Evolutionary conservation across 2,329 filamentous ascomycete genomes (phyloP).

Genomic region (Aureobasidium sp.): DNA sequence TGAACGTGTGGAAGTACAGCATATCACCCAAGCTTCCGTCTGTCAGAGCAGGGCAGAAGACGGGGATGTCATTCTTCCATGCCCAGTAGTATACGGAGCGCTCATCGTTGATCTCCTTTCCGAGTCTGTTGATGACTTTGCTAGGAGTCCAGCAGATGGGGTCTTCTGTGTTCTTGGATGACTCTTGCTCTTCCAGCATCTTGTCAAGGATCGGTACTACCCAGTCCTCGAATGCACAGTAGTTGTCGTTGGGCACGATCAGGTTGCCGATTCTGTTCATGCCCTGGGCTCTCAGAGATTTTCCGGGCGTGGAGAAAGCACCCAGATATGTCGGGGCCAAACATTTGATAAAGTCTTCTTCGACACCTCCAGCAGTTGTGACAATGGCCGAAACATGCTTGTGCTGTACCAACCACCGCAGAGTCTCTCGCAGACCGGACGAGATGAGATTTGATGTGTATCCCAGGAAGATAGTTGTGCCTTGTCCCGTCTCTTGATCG

Average conservation of each 20-base stretch:
- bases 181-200: constrained; percentile 92
- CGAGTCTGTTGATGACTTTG: constrained; percentile 81
- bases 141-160: constrained; percentile 87
- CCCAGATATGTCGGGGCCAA: constrained; percentile 90
- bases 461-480: constrained; percentile 90
- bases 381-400: constrained; percentile 88
- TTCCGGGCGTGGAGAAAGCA: constrained; percentile 71
- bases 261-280: constrained; percentile 96
- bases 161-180: constrained; percentile 53
- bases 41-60: constrained; percentile 93
- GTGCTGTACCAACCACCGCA: constrained; percentile 90
- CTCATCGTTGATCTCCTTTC: constrained; percentile 90
- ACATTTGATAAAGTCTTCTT: constrained; percentile 98
- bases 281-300: constrained; percentile 71
- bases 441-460: constrained; percentile 98
- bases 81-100: constrained; percentile 95
- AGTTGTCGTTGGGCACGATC: constrained; percentile 92
- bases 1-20: constrained; percentile 98
- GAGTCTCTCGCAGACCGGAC: constrained; percentile 81
- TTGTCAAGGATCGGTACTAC: constrained; percentile 87
- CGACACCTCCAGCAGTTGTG: constrained; percentile 88
- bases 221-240: constrained; percentile 98
- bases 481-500: constrained; percentile 69
- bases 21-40: constrained; percentile 95
- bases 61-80: constrained; percentile 90